Base-by-base conservation (phyloP, 2,329 filamentous ascomycete species). In the Microascus cirrosus region DNA sequence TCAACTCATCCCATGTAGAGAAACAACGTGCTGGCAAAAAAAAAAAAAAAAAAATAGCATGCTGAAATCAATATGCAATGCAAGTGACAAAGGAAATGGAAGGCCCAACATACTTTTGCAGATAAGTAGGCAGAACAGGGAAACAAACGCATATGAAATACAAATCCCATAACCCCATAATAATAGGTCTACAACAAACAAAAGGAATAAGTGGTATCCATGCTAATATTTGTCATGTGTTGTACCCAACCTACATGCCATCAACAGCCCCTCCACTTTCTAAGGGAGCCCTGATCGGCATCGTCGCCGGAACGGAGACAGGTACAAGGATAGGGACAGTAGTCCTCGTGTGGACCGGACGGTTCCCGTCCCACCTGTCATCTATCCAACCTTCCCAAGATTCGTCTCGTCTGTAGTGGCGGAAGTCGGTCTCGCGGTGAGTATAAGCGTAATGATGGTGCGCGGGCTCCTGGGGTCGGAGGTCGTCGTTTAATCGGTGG, bases 381-480 rank as follows among this genome's bases (percentile, higher is more conserved):
- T 58, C 56, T 12, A 58, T 52, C 48, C 48, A 58, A 8, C 53
- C 51, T 8, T 58, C 50, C 56, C 56, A 58, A 13, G 24, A 10
- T 10, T 20, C 48, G n/a, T 53, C 50, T 8, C 56, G 56, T 25
- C 56, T 35, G 20, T 28, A 32, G 20, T 53, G 52, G 52, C 22
- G n/a, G 12, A 51, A 36, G 32, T 48, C 25, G 18, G 45, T 22
- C 18, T 58, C 52, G 15, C 25, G 20, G 20, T 50, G 20, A 22
- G 6, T 24, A 25, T 18, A 34, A 32, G 28, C 22, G 54, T 45
- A 24, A 13, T 54, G 50, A 54, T 58, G 58, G 10, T 56, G 52
- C 50, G 59, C 62, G 34, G 63, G 62, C 51, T 66, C 65, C 45
- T 63, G 62, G 51, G 62, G 65, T 34, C 64, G 64, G 42, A 63